Evolutionary conservation across 2,329 filamentous ascomycete genomes (phyloP), one percentile per base, ranked within the genome.

Genomic region (Fusarium sp.): DNA sequence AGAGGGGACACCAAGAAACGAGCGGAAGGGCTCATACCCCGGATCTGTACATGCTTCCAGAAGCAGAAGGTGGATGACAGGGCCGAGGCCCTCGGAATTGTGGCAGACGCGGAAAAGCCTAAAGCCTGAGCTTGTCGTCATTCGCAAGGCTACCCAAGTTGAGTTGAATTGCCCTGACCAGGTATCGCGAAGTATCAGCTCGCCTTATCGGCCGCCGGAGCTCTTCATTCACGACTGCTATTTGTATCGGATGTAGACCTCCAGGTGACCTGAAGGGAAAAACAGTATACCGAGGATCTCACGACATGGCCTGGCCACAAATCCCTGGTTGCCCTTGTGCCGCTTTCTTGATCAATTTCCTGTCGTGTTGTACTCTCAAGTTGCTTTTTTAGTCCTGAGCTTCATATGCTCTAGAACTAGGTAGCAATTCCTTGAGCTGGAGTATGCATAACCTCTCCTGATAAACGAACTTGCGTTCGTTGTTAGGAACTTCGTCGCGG

Each of bases 31-130:
- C 28, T 39, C 33, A 50, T 56, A 48, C 36, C 39, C 46, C 54
- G 36, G 42, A 51, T 58, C 45, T 56, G 48, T 64, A 40, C 46
- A 53, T 43, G 45, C 55, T 70, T 70, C 66, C 67, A 59, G 66
- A 69, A 69, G 67, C 63, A 69, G 67, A 70, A 70, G 67, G 67
- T 70, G 67, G 44, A 56, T 39, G 42, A 33, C 63, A 53, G 34
- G 53, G 34, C 42, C 26, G 31, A 24, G 49, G 43, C 43, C 34
- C 40, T 60, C 45, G 53, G 49, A 58, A 44, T 42, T 40, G 43
- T 52, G 44, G 46, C 31, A 50, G 44, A 62, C 58, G 43, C 44
- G 42, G 57, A 43, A 48, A n/a, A 54, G 45, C 48, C 40, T 38
- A 18, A 45, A 17, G 55, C 28, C 39, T 51, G 43, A 63, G 43